Evolutionary conservation across 352 stramenopile genomes (phyloP).

Genomic region (Peronospora destructor): DNA sequence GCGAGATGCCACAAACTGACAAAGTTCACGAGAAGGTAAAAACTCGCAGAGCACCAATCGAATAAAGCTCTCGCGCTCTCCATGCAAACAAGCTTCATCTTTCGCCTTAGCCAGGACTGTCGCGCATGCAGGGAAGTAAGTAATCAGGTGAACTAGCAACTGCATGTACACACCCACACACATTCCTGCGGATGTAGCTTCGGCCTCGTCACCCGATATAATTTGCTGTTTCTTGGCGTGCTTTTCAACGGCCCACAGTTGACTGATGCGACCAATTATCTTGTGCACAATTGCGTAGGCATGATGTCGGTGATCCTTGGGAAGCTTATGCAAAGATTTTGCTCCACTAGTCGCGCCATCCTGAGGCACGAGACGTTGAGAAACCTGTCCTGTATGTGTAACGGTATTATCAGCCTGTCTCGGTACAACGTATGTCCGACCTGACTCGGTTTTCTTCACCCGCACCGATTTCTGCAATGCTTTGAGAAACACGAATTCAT

Average conservation of each 20-base stretch:
- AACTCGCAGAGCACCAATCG: slow-evolving; percentile 57
- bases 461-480: slow-evolving; percentile 59
- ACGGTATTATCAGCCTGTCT: slow-evolving; percentile 24
- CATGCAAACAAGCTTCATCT: slow-evolving; percentile 19
- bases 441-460: slow-evolving; percentile 77
- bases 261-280: slow-evolving; percentile 51
- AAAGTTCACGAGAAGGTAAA: slow-evolving; percentile 66
- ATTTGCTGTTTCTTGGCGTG: slow-evolving; percentile 15
- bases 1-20: slow-evolving; percentile 47
- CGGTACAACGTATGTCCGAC: slow-evolving; percentile 67
- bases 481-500: slow-evolving; percentile 71
- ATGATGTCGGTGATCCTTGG: slow-evolving; percentile 64
- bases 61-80: slow-evolving; percentile 40
- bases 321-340: slow-evolving; percentile 42
- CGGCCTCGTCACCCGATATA: slow-evolving; percentile 7
- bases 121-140: slow-evolving; percentile 58
- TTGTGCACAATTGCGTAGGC: slow-evolving; percentile 53
- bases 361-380: slow-evolving; percentile 7
- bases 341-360: slow-evolving; percentile 20
- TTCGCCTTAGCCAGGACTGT: slow-evolving; percentile 58
- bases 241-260: slow-evolving; percentile 54
- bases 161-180: slow-evolving; percentile 66
- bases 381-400: slow-evolving; percentile 3
- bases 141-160: slow-evolving; percentile 67
- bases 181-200: slow-evolving; percentile 17